Percentiles rank a stretch among this genome's conserved stretches.
phyloP scores from a whole-genome alignment of 352 stramenopile genomes.

The Globisporangium iwayamae region DNA sequence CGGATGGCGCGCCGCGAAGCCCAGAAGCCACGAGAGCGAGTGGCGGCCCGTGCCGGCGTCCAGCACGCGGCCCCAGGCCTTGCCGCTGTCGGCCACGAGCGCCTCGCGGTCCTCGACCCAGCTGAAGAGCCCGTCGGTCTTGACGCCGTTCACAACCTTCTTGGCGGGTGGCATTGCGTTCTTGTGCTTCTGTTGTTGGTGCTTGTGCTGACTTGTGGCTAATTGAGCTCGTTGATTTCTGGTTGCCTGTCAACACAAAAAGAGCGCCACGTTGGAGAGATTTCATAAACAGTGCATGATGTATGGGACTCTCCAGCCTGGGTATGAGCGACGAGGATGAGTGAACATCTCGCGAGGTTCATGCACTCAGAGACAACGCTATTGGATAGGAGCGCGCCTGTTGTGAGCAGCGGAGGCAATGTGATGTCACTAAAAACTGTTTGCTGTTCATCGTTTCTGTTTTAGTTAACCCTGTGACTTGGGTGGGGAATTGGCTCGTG shows the following conservation, averaged over 20 bases:
- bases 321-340: not conserved
- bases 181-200: not conserved
- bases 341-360: no score
- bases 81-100: conserved; percentile 15
- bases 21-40: conserved; percentile 85
- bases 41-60: conserved; percentile 90
- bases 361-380: no score
- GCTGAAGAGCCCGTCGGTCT: conserved; percentile 71
- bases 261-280: not conserved
- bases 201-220: not conserved
- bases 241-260: not conserved
- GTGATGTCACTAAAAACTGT: no score
- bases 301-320: not conserved
- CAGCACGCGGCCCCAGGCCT: conserved; percentile 65
- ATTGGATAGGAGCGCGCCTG: no score
- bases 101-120: conserved; percentile 67
- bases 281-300: conserved; percentile 2
- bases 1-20: conserved; percentile 23
- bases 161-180: conserved; percentile 17
- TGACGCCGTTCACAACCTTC: conserved; percentile 19
- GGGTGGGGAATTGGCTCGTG: no score
- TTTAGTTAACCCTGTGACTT: no score
- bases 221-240: not conserved
- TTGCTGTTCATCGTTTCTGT: no score
- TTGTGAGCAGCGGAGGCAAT: no score